A percentile compares a stretch with the other conserved stretches of the same genome.
Evolutionary conservation across 116 monocot genomes (phyloP).

Genomic region (Phalaenopsis hybrid): DNA sequence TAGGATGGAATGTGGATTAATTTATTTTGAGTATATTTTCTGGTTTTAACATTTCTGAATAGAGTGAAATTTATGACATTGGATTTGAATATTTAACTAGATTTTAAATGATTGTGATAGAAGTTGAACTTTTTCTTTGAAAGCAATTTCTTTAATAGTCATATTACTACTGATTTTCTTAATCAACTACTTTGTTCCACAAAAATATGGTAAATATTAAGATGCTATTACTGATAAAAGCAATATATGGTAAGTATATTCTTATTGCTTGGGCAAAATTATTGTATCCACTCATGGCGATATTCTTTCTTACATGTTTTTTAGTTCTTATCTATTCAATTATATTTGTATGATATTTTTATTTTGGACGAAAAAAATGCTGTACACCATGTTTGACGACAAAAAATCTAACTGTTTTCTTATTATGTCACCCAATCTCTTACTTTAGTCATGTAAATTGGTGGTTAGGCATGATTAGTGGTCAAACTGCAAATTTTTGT

Average conservation of each 20-base stretch:
- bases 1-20: not conserved
- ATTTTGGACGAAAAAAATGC: not conserved
- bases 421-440: not conserved
- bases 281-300: not conserved
- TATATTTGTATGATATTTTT: not conserved
- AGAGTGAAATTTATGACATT: too few relatives aligned
- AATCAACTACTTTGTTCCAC: not conserved
- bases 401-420: not conserved
- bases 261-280: not conserved
- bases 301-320: not conserved
- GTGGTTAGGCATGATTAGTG: too few relatives aligned
- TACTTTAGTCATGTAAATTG: not conserved
- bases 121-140: not conserved
- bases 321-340: not conserved
- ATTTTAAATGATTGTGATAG: not conserved
- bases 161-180: not conserved
- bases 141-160: not conserved
- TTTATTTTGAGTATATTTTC: not conserved
- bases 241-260: not conserved
- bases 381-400: not conserved
- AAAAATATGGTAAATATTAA: not conserved
- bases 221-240: not conserved
- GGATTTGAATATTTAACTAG: not conserved
- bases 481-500: not conserved
- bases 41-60: not conserved